Percentiles rank a stretch among this genome's conserved stretches.
phyloP scores from a whole-genome alignment of 2,329 filamentous ascomycete genomes.

The Trichoderma hamatum region DNA sequence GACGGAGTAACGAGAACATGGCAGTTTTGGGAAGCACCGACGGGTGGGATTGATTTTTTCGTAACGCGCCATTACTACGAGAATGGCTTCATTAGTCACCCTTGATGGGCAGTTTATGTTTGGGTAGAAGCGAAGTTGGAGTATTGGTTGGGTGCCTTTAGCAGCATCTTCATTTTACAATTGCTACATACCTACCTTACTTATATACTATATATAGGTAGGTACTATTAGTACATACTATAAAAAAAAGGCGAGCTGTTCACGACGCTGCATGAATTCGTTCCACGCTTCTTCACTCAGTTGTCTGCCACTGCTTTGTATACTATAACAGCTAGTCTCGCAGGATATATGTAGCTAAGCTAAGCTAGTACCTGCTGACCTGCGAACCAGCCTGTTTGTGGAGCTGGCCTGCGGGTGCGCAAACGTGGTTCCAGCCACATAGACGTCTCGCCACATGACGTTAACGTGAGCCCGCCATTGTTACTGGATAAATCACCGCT shows the following conservation, averaged over 20 bases:
- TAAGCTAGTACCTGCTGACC: background rate
- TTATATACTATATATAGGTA: no score
- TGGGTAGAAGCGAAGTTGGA: background rate
- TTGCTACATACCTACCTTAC: background rate
- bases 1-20: background rate
- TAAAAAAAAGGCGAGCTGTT: background rate
- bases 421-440: slow-evolving; percentile 34
- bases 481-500: slow-evolving; percentile 13
- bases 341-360: background rate
- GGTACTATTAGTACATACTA: background rate
- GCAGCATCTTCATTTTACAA: background rate
- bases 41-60: background rate
- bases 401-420: slow-evolving; percentile 7
- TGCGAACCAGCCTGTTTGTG: slow-evolving; percentile 1
- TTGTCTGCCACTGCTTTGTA: background rate
- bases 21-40: background rate
- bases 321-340: background rate
- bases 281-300: background rate
- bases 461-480: slow-evolving; percentile 34
- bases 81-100: background rate
- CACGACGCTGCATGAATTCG: background rate
- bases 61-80: background rate
- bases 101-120: background rate
- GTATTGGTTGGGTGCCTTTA: background rate
- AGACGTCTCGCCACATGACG: slow-evolving; percentile 48